Base-by-base conservation (phyloP, 148 eudicot species). In the Rheum nobile region DNA sequence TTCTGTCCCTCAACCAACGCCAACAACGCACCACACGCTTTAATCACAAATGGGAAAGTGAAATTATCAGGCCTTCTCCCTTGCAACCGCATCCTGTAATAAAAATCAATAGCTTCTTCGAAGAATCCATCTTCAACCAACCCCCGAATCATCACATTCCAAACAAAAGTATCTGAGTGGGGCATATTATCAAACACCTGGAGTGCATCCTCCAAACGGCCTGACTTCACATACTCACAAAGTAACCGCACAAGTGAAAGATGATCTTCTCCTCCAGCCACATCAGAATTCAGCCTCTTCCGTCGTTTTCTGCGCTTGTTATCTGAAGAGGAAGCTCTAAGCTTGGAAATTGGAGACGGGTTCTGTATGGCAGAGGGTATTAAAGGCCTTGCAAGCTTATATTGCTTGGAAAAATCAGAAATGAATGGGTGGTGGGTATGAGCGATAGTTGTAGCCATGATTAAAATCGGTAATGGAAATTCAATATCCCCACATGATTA, bases 1-100 rank as follows among this genome's bases (percentile, higher is more conserved):
- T 80, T 83, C 68, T 77, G 81, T 21, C 86, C 91, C 47, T 86
- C 86, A 67, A 72, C 43, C 75, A 85, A 48, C 65, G 79, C 77
- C 75, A 42, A 71, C 76, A 81, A 77, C 72, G 77, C 90, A 29
- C 84, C 77, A 77, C 88, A 88, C 5, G 97, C 89, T 75, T 92
- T 92, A 55, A 92, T 81, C 46, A 90, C 96, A 81, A 86, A 88
- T 9, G 93, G 90, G 77, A 84, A 92, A 31, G 97, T 92, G 72
- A 85, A 88, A 71, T 83, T 76, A 82, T 90, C 96, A 2, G 85
- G 80, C 47, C 59, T 78, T 65, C 80, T 61, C 55, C 93, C 88
- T 75, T 82, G 81, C 73, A 74, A 42, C 24, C 48, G 82, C 96
- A 92, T 92, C 65, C 72, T 74, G 38, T 72, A 73, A 76, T 85